Conservation (phyloP, 148 eudicot species). For the Beta vulgaris region DNA sequence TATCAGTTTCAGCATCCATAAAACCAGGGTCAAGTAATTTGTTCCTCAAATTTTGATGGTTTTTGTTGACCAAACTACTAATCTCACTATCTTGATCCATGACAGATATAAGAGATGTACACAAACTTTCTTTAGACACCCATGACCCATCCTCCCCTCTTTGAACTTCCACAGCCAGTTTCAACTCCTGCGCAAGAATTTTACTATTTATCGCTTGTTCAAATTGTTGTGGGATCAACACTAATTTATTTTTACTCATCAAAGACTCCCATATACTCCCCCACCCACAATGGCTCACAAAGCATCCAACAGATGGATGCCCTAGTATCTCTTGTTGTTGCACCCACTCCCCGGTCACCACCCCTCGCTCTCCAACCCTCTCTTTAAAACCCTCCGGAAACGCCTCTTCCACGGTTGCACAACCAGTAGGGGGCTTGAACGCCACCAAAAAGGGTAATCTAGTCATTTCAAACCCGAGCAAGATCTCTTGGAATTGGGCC, state of each 20-base stretch:
- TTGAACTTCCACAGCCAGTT: slow-evolving; percentile 63
- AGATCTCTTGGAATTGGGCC: slow-evolving; percentile 56
- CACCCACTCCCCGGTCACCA: slow-evolving; percentile 57
- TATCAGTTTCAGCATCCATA: slow-evolving; percentile 33
- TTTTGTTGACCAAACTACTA: slow-evolving; percentile 25
- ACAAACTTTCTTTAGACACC: slow-evolving; percentile 55
- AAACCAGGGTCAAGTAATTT: slow-evolving; percentile 22
- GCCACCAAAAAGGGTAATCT: slow-evolving; percentile 56
- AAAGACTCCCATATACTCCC: slow-evolving; percentile 72
- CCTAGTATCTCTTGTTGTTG: slow-evolving; percentile 42
- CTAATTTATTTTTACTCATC: slow-evolving; percentile 45
- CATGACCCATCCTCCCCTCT: slow-evolving; percentile 41
- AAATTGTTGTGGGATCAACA: slow-evolving; percentile 44
- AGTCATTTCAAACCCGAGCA: slow-evolving; percentile 53
- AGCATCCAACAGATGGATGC: slow-evolving; percentile 66
- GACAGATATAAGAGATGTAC: slow-evolving; percentile 37
- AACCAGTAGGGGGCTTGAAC: slow-evolving; percentile 44
- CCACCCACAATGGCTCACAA: slow-evolving; percentile 60
- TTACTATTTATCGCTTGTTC: slow-evolving; percentile 56
- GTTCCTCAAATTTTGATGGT: slow-evolving; percentile 35
- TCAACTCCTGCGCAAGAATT: slow-evolving; percentile 43
- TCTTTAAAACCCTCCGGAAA: slow-evolving; percentile 59
- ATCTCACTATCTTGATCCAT: slow-evolving; percentile 43
- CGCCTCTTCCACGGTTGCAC: slow-evolving; percentile 47
- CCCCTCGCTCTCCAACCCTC: slow-evolving; percentile 39